Evolutionary conservation across 805 yeast genomes (phyloP), one percentile per base, ranked within the genome.

Genomic region (Schwanniomyces vanrijiae): DNA sequence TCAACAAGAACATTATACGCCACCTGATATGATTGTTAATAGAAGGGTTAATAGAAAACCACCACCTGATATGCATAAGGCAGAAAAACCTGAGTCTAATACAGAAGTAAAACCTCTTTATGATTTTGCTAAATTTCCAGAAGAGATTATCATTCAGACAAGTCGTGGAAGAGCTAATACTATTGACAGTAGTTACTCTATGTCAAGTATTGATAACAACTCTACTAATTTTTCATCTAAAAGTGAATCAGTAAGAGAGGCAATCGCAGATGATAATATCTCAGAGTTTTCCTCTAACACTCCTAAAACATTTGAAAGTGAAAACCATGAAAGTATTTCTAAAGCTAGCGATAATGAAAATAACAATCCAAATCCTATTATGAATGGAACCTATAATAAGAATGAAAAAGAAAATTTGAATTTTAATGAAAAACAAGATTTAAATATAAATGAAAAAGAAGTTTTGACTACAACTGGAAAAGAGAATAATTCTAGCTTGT

Each of bases 1-100:
- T 2, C 47, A 48, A 14, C 57, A 52, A 11, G 54, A 49, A 7
- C 50, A 52, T 9, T 74, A 76, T 47, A 66, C 62, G 5, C 79
- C 84, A 0, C 88, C 88, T 0, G 88, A 83, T 57, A 84, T 84
- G 89, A 84, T 84, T n/a, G 71, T 78, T 37, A 80, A 72, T 22
- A 68, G 88, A 58, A 69, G 86, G 55, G 46, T 53, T 38, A 65
- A 72, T 11, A 63, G 60, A 48, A 66, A 48, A 43, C 47, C 54
- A 8, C 40, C 54, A 1, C 46, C 45, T 39, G 38, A 24, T 22
- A 18, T 22, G n/a, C 40, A 35, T 24, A 29, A 22, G 9, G 19
- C 5, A 14, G 41, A 45, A 2, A 19, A 16, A 9, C 20, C 14
- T 22, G 29, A 41, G 20, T 18, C 21, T 3, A 44, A 16, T 18